A percentile compares a stretch with the other conserved stretches of the same genome.
Conservation (phyloP, 345 rosid species). For the Leavenworthia alabamica region DNA sequence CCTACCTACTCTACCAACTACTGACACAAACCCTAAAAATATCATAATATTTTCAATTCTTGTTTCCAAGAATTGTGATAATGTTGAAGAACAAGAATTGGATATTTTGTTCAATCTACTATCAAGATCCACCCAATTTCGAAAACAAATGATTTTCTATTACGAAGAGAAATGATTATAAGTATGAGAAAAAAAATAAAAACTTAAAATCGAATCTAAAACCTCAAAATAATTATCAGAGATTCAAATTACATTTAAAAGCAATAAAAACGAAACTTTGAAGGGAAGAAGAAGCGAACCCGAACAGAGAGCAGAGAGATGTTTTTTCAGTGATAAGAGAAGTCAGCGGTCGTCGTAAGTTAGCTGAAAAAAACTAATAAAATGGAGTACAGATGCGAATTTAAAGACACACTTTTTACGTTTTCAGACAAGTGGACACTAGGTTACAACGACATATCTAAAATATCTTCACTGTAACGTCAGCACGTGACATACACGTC, state of each 20-base stretch:
- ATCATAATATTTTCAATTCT: too few relatives aligned
- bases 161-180: too few relatives aligned
- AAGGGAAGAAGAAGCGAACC: too few relatives aligned
- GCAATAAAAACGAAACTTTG: too few relatives aligned
- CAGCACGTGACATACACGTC: not conserved
- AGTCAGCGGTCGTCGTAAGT: slow-evolving; percentile 1
- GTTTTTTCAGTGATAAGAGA: not conserved
- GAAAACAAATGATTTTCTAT: too few relatives aligned
- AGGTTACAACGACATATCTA: not conserved
- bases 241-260: too few relatives aligned
- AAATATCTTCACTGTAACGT: not conserved
- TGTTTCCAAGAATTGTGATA: too few relatives aligned
- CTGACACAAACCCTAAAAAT: slow-evolving; percentile 12
- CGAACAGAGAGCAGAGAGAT: not conserved
- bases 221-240: not conserved
- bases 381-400: too few relatives aligned
- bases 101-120: not conserved
- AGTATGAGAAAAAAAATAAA: not conserved
- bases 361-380: not conserved
- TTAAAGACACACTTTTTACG: too few relatives aligned
- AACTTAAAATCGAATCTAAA: not conserved
- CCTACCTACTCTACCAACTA: not conserved
- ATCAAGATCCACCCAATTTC: not conserved
- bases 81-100: not conserved
- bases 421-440: not conserved